Evolutionary conservation across 2,329 filamentous ascomycete species (phyloP), one percentile per base, ranked within the genome.

Genomic region (Fusarium nygamai): DNA sequence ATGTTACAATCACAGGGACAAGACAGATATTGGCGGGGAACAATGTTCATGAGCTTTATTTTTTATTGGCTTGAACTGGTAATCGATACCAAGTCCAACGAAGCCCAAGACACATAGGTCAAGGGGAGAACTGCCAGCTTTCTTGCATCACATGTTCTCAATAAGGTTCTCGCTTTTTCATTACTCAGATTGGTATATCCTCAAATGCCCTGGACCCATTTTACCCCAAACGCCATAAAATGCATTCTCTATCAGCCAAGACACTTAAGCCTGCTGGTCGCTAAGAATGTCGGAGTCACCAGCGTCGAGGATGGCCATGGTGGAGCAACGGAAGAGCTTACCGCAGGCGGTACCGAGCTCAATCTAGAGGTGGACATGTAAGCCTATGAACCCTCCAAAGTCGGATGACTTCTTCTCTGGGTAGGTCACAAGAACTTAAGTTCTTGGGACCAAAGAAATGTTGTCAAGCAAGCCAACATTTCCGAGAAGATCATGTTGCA

Each of bases 301-400:
- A 84, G 95, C 95, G 87, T 99, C 96, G 79, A 98, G 89, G 84
- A 98, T 93, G 81, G 95, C 92, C 93, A 99, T 97, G 87, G 95
- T 98, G 79, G 94, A 96, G 92, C 94, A 97, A 81, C 95, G 92
- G 93, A 97, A 99, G 84, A 99, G 93, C 90, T 98, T 98, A 90
- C 96, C 96, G 89, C 95, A 98, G 80, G 95, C 95, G 84, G 95
- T 98, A 83, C 96, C 96, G 79, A 99, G 91, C 89, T 98, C 96
- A 84, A 98, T 98, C 95, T 98, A 85, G 85, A 83, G 69, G 67
- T 73, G 80, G 71, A 83, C 75, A 80, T 82, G 89, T 92, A 88
- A 92, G 90, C 90, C 84, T 80, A 83, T 85, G 82, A 86, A 92
- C 94, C 94, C 94, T 97, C 94, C 94, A 93, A 96, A 96, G 94